phyloP scores from a whole-genome alignment of 2,329 filamentous ascomycete genomes.

The Leptodontidium sp. region DNA sequence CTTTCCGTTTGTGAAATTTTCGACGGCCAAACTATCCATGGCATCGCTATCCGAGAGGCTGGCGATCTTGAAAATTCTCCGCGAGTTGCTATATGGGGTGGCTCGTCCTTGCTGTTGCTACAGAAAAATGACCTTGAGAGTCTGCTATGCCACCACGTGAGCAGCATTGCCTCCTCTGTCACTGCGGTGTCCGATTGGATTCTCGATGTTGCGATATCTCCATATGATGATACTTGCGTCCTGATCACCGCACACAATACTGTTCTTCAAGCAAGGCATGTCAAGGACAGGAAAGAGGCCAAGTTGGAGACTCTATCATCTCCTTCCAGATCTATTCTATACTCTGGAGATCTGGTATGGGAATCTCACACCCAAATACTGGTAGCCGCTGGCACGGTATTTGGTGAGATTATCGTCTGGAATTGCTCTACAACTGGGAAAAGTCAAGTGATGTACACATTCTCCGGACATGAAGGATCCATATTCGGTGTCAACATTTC shows the following conservation, averaged over 20 bases:
- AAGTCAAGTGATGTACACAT: constrained; percentile 59
- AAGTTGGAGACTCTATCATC: constrained; percentile 61
- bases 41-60: constrained; percentile 60
- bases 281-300: constrained; percentile 41
- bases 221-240: constrained; percentile 56
- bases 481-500: constrained; percentile 91
- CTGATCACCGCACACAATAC: constrained; percentile 90
- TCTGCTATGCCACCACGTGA: constrained; percentile 28
- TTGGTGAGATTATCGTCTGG: constrained; percentile 94
- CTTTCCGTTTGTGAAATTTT: constrained; percentile 64
- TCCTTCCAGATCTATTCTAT: constrained; percentile 84
- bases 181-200: constrained; percentile 76
- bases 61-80: constrained; percentile 29
- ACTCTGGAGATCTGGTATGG: constrained; percentile 80
- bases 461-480: constrained; percentile 84
- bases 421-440: constrained; percentile 59
- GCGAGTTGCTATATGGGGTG: constrained; percentile 74
- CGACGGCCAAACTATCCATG: constrained; percentile 75
- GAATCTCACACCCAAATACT: constrained; percentile 66
- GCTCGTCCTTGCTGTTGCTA: constrained; percentile 56
- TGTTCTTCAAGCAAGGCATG: constrained; percentile 60
- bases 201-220: constrained; percentile 68
- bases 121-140: constrained; percentile 40
- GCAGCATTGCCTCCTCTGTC: constrained; percentile 46
- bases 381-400: constrained; percentile 89